These are phyloP conservation scores for Trichosanthes cucumerina DNA, from an alignment of 306 rosid genomes.

Conservation along the genomic window DNA sequence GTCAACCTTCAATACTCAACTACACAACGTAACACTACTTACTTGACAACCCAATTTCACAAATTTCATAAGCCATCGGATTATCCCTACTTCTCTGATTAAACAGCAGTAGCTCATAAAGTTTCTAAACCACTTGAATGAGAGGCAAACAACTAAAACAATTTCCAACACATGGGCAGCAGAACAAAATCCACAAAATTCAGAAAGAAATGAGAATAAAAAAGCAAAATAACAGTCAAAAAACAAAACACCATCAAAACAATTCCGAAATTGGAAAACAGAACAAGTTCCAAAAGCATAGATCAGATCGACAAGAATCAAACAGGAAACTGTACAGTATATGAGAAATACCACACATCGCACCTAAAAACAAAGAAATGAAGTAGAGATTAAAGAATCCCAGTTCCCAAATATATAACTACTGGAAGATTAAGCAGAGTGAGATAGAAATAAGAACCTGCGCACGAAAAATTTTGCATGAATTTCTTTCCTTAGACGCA, in stretches of 20 bases:
- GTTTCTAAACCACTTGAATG: background rate
- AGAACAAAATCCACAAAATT: background rate
- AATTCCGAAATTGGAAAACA: background rate
- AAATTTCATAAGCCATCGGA: background rate
- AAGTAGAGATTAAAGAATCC: background rate
- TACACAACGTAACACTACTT: background rate
- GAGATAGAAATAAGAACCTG: background rate
- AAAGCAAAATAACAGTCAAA: background rate
- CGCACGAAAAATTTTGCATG: background rate
- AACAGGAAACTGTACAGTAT: background rate
- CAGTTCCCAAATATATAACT: background rate
- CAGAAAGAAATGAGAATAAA: background rate
- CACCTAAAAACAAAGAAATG: background rate
- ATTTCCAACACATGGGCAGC: background rate
- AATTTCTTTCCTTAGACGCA: background rate
- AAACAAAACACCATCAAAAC: background rate
- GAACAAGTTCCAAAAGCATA: background rate
- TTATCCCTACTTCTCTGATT: background rate
- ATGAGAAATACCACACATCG: background rate
- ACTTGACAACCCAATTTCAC: background rate
- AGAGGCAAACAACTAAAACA: background rate
- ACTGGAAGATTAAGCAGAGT: background rate
- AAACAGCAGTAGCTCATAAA: background rate
- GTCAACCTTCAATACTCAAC: background rate
- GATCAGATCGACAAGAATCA: constrained; percentile 2